Base-by-base conservation (phyloP, 176 grass and related monocot species). In the Paspalum notatum region DNA sequence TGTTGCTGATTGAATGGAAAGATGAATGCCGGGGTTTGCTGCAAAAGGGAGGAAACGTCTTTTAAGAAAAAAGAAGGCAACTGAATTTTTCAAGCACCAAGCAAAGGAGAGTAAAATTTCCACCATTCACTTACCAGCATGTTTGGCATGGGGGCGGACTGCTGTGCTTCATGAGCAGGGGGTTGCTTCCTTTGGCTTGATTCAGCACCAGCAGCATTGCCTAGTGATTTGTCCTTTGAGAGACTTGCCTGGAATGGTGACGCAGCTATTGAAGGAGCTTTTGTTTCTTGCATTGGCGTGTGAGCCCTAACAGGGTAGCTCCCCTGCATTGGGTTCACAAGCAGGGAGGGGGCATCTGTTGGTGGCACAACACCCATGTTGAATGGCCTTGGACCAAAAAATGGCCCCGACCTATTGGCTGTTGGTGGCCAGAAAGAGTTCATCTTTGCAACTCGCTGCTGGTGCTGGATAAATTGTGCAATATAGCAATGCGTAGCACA, bases 1-100 rank as follows among this genome's bases (percentile, higher is more conserved):
- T 93, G 92, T 61, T 93, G 95, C 60, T 92, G 97, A 62, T 95
- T 95, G 68, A 99, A 79, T 26, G 97, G 88, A 75, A 96, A 93
- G 60, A 99, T 84, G 61, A 99, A 96, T 60, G 97, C 79, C 60
- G 90, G 97, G 25, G 65, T 87, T 60, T 88, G 93, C 93, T 96
- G 86, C 25, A 88, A 75, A 78, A 68, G 41, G 12, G 21, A 70
- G 24, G 20, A 8, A 15, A 82, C 20, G 21, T 80, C 64, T 60
- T 72, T 38, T 72, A 77, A 80, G 82, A 63, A 71, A 78, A 15
- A 56, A 73, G n/a, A 3, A 40, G 26, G 26, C 10, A 43, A 2
- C 67, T 58, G 4, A 72, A 67, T 41, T 39, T 73, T 63, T 27
- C 51, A 41, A 17, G 3, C 9, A 64, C 12, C 58, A 41, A 12